phyloP scores from a whole-genome alignment of 345 rosid genomes.

The Eucalyptus melliodora region DNA sequence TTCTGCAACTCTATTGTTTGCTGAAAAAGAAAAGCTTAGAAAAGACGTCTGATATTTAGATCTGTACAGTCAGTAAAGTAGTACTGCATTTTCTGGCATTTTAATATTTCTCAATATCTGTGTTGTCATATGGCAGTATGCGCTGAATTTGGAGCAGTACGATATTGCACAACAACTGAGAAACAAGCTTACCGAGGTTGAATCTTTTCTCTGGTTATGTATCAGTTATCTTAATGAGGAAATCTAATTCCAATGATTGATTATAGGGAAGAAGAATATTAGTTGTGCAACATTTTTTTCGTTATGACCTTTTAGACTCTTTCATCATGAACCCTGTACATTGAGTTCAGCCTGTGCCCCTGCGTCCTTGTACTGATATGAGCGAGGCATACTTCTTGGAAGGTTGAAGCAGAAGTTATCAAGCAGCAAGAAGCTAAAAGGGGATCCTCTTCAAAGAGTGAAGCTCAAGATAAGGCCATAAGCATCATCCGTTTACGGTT shows the following conservation, averaged over 20 bases:
- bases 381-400: slow-evolving; percentile 9
- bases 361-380: neutral
- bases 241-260: neutral
- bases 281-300: neutral
- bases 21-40: neutral
- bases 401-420: slow-evolving; percentile 80
- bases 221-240: neutral
- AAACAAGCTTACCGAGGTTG: slow-evolving; percentile 84
- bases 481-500: slow-evolving; percentile 66
- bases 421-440: slow-evolving; percentile 55
- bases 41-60: neutral
- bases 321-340: neutral
- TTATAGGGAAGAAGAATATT: neutral
- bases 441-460: slow-evolving; percentile 83
- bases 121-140: slow-evolving; percentile 44
- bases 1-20: neutral
- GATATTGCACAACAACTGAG: slow-evolving; percentile 77
- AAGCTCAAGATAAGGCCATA: slow-evolving; percentile 91
- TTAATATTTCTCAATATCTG: neutral
- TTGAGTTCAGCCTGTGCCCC: neutral
- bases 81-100: neutral
- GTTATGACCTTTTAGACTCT: neutral
- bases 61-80: neutral
- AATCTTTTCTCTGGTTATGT: neutral
- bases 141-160: slow-evolving; percentile 78